Percentiles rank a stretch among this genome's conserved stretches.
These are phyloP conservation scores for Limonium bicolor DNA, from an alignment of 148 eudicot genomes.

Conservation along the genomic window DNA sequence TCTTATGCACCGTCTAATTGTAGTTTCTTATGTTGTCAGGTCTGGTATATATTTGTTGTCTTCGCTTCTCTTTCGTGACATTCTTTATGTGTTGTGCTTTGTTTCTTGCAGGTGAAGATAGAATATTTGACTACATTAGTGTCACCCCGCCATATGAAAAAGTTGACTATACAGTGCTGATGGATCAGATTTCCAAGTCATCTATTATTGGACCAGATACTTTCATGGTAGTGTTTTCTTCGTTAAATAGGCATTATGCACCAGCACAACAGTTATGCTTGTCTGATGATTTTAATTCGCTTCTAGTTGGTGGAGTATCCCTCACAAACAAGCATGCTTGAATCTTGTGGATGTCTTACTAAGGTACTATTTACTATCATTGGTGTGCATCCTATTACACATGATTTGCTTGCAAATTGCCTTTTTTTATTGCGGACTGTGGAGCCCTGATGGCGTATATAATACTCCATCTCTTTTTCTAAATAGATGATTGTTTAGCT, in stretches of 20 bases:
- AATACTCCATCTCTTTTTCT: no score
- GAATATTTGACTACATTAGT: slow-evolving; percentile 69
- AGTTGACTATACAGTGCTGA: slow-evolving; percentile 70
- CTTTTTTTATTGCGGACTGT: not conserved
- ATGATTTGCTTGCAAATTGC: not conserved
- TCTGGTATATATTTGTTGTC: no score
- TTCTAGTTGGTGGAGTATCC: slow-evolving; percentile 83
- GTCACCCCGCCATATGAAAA: slow-evolving; percentile 84
- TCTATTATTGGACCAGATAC: slow-evolving; percentile 64
- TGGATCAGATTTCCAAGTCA: slow-evolving; percentile 67
- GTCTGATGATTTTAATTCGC: no score
- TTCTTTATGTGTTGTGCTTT: no score
- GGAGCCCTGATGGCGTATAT: no score
- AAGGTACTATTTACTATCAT: slow-evolving; percentile 33
- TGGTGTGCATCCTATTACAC: not conserved
- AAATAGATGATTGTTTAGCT: no score
- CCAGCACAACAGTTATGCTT: no score
- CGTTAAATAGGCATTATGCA: no score
- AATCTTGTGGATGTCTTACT: slow-evolving; percentile 58
- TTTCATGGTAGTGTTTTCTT: slow-evolving; percentile 75
- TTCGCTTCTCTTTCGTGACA: no score
- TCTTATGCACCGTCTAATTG: no score
- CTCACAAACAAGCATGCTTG: slow-evolving; percentile 59
- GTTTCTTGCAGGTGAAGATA: slow-evolving; percentile 42
- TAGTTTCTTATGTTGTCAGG: no score